phyloP scores from a whole-genome alignment of 768 basidiomycete genomes.

The Russula ochroleuca region DNA sequence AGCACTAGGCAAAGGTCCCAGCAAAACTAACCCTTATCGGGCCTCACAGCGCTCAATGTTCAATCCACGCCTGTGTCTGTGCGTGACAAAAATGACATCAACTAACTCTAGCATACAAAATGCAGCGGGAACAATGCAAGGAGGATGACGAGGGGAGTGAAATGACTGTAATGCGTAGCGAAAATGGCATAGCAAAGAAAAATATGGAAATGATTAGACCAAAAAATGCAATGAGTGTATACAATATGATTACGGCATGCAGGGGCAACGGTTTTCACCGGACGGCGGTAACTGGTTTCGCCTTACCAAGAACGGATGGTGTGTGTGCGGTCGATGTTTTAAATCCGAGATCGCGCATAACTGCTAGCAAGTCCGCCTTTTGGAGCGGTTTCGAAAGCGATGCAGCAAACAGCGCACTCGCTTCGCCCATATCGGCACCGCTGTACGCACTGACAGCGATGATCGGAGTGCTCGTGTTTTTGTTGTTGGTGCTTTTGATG shows the following conservation, averaged over 20 bases:
- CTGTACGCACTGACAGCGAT: conserved; percentile 89
- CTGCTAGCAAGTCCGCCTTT: conserved; percentile 75
- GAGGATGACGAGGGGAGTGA: conserved; percentile 4
- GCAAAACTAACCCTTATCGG: conserved; percentile 8
- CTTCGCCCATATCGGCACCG: conserved; percentile 58
- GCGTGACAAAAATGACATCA: conserved; percentile 11
- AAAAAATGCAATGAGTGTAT: conserved; percentile 7
- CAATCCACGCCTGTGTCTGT: background rate
- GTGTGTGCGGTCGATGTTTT: conserved; percentile 71
- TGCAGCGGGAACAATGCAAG: conserved; percentile 20
- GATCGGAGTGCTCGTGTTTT: conserved; percentile 89
- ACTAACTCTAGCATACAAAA: conserved; percentile 26
- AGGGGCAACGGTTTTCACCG: conserved; percentile 18
- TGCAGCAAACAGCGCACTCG: conserved; percentile 68
- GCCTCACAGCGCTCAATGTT: conserved; percentile 1
- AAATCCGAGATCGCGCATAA: conserved; percentile 86
- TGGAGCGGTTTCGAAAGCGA: conserved; percentile 86
- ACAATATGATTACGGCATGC: conserved; percentile 19
- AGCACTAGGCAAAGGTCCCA: no score
- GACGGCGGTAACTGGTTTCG: conserved; percentile 11
- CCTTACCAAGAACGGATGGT: conserved; percentile 27
- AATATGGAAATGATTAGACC: conserved; percentile 14
- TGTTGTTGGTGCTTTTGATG: conserved; percentile 95
- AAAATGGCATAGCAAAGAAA: conserved; percentile 19
- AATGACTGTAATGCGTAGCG: conserved; percentile 8